Evolutionary conservation across 1,139 yeast species (phyloP), one percentile per base, ranked within the genome.

Genomic region (Saccharomycopsis hybrid): DNA sequence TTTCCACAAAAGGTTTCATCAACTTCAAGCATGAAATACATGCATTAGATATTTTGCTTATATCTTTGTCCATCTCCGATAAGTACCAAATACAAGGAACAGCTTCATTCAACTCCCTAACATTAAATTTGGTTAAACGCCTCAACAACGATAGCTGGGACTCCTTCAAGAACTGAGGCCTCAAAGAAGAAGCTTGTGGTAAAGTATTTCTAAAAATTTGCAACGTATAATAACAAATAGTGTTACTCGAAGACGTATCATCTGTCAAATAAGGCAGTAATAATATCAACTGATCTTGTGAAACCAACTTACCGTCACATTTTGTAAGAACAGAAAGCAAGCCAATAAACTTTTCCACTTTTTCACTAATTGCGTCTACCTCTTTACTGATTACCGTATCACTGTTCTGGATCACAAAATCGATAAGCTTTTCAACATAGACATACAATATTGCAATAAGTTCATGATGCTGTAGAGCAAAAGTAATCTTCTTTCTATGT

Each of bases 71-170:
- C 57, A 74, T 65, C 8, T 58, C 62, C 3, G 85, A 70, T 1
- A 85, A 66, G 7, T 64, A 64, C 83, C 88, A 80, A 4, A 78
- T 65, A 52, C 86, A 72, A 2, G 89, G 86, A 60, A 85, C 73
- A 0, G 89, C 95, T 57, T 80, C 81, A 30, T 77, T 78, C 11
- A 86, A 63, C 57, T 85, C 90, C 51, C 64, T 69, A 0, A 73
- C 70, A 49, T 72, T 74, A 61, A 82, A 74, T 55, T 75, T 82
- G 1, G 89, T 81, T 43, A 87, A 62, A 33, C 76, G 68, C 44
- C 69, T 68, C 54, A 85, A 62, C 30, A 86, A 60, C 7, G 76
- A 71, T 0, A 70, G 60, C 58, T 80, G 82, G n/a, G 82, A 69
- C 2, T 73, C 73, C 13, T 62, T 58, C 29, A 78, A 59, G 56